Base-by-base conservation (phyloP, 257 asterid species). In the Solanum chaucha region DNA sequence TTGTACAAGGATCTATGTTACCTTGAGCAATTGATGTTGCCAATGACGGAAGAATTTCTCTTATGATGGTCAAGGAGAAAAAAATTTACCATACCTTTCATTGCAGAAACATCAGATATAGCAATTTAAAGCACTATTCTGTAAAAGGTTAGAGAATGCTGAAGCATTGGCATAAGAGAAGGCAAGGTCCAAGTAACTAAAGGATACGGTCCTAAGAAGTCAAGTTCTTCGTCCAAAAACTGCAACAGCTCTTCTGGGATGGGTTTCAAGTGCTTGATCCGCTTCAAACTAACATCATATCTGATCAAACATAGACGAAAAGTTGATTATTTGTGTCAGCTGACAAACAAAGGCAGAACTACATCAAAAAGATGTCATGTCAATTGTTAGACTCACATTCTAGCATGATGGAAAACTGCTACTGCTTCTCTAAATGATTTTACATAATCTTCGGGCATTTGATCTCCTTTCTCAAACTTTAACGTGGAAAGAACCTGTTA, bases 151-250 rank as follows among this genome's bases (percentile, higher is more conserved):
- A 20, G 19, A 38, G 67, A 19, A 38, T 8, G 14, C 61, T 67
- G 24, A 67, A 46, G 28, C 44, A 71, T 80, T 46, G 28, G 5
- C 22, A 64, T 5, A 59, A 30, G 19, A 41, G 70, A 24, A 26
- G 28, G n/a, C 86, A 64, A 26, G 55, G 64, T 32, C 30, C 48
- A 13, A 58, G 40, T 44, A 44, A 87, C 89, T 83, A 85, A 92
- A 93, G 95, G 98, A 95, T 95, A 95, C 98, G 96, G 98, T 86
- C 98, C 98, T 85, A 95, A 89, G 92, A 93, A 95, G 88, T 94
- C 95, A 35, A 94, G 94, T 80, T 92, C 93, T 75, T 88, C 92
- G 20, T 87, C 86, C 38, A 87, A 89, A 82, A 87, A 44, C 87
- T 92, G 91, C 90, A 92, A 89, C 82, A 95, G 97, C 88, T 90